Percentiles rank a stretch among this genome's conserved stretches.
These are phyloP conservation scores for Penicillium cataractarum DNA, from an alignment of 495 filamentous ascomycete genomes.

Conservation along the genomic window DNA sequence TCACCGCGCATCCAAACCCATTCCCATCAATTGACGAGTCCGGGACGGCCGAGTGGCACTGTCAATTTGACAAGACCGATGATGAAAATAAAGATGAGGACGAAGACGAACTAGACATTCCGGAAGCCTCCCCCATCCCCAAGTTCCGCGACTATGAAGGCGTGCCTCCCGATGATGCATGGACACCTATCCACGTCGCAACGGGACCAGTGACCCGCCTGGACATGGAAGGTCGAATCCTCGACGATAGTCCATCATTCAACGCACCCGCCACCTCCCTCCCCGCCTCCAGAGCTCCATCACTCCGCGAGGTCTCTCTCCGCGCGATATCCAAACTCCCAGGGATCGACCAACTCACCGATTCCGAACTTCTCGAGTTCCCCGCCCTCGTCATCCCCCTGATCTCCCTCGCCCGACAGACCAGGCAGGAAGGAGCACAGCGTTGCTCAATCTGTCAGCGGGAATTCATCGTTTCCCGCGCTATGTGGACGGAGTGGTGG, in stretches of 20 bases:
- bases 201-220: slow-evolving; percentile 47
- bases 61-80: slow-evolving; percentile 3
- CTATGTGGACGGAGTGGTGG: slow-evolving; percentile 81
- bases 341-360: slow-evolving; percentile 48
- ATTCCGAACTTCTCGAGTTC: slow-evolving; percentile 42
- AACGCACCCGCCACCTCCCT: not conserved
- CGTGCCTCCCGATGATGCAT: slow-evolving; percentile 38
- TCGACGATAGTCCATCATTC: slow-evolving; percentile 14
- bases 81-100: slow-evolving; percentile 4
- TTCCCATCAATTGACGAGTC: slow-evolving; percentile 43
- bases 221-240: slow-evolving; percentile 47
- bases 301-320: slow-evolving; percentile 63
- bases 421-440: slow-evolving; percentile 54
- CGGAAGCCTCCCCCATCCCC: slow-evolving; percentile 6
- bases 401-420: slow-evolving; percentile 44
- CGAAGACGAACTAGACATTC: not conserved
- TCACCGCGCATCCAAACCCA: slow-evolving; percentile 54
- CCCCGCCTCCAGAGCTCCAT: slow-evolving; percentile 40
- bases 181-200: slow-evolving; percentile 47
- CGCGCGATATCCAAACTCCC: slow-evolving; percentile 47
- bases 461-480: slow-evolving; percentile 59
- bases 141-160: slow-evolving; percentile 35
- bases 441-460: slow-evolving; percentile 63
- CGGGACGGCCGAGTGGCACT: slow-evolving; percentile 43
- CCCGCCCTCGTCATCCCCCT: slow-evolving; percentile 45